Evolutionary conservation across 2,329 filamentous ascomycete species (phyloP), one percentile per base, ranked within the genome.

Genomic region (Sarocladium kiliense): DNA sequence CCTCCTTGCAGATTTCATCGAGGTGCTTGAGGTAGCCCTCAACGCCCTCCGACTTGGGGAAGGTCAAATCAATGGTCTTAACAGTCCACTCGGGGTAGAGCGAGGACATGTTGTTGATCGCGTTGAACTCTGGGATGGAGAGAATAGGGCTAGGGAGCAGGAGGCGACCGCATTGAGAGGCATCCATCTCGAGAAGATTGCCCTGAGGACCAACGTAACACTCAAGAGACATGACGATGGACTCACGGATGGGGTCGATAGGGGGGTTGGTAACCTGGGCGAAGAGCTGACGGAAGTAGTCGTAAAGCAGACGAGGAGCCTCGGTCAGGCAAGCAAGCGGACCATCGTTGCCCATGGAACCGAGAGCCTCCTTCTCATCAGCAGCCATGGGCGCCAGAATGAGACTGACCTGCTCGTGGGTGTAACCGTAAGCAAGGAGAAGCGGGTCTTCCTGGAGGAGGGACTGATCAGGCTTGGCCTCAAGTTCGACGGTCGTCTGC

Each of bases 231-330:
- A 97, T 97, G 72, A 97, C 93, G 65, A 97, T 94, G 26, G 92
- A 93, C 79, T 97, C 93, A 72, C 93, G 84, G 64, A 97, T 97
- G 30, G 93, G 93, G 67, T 97, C 93, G 66, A 97, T 97, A 14
- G 93, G 93, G 62, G 93, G 93, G 73, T 97, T 97, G 59, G 93
- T 97, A 70, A 97, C 93, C 75, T 97, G 93, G 10, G 93, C 93
- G 71, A 97, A 97, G 42, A 97, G 86, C 77, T 97, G 90, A 59
- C 93, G 86, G 86, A 97, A 97, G 76, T 97, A 97, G 72, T 97
- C 93, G 71, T 89, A 96, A 19, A 97, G 82, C 54, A 96, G 79
- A 63, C 92, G 89, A 62, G 93, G 91, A 59, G 92, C 89, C 61
- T 89, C 83, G n/a, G 93, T 89, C 68, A 97, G 79, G 71, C 91